A percentile compares a stretch with the other conserved stretches of the same genome.
Conservation (phyloP, 495 filamentous ascomycete genomes). For the Aspergillus taichungensis region DNA sequence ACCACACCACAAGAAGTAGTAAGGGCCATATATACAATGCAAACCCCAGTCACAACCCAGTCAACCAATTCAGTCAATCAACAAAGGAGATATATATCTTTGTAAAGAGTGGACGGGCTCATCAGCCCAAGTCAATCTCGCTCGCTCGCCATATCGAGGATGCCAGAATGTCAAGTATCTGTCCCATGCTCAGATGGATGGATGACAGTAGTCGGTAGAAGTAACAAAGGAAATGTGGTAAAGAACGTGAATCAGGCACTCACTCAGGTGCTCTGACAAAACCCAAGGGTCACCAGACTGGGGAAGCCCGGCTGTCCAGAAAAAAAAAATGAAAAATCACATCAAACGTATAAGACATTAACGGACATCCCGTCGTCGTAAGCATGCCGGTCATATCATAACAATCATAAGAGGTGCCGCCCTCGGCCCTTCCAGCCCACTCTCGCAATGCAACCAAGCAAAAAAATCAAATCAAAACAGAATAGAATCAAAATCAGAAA, state of each 20-base stretch:
- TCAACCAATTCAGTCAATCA: no score
- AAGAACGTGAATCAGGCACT: not conserved
- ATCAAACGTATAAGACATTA: slow-evolving; percentile 17
- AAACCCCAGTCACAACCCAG: no score
- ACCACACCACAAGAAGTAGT: no score
- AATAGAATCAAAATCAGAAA: not conserved
- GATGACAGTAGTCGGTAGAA: no score
- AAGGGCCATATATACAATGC: no score
- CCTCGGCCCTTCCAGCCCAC: slow-evolving; percentile 4
- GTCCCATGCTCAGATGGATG: no score
- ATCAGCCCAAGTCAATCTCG: no score
- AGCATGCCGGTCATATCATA: slow-evolving; percentile 18
- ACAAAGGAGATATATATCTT: no score
- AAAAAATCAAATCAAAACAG: slow-evolving; percentile 12
- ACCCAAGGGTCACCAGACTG: slow-evolving; percentile 2
- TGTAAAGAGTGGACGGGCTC: no score
- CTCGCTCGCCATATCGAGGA: no score
- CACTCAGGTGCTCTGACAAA: not conserved
- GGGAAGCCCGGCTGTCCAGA: slow-evolving; percentile 12
- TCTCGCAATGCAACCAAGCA: slow-evolving; percentile 10
- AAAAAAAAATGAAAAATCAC: slow-evolving; percentile 9
- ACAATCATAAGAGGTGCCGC: slow-evolving; percentile 18
- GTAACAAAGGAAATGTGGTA: not conserved
- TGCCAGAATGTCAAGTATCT: no score
- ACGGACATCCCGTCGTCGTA: slow-evolving; percentile 14